Percentiles rank a stretch among this genome's conserved stretches.
Evolutionary conservation across 164 flowering plant species (phyloP).

Genomic region (Protea cynaroides): DNA sequence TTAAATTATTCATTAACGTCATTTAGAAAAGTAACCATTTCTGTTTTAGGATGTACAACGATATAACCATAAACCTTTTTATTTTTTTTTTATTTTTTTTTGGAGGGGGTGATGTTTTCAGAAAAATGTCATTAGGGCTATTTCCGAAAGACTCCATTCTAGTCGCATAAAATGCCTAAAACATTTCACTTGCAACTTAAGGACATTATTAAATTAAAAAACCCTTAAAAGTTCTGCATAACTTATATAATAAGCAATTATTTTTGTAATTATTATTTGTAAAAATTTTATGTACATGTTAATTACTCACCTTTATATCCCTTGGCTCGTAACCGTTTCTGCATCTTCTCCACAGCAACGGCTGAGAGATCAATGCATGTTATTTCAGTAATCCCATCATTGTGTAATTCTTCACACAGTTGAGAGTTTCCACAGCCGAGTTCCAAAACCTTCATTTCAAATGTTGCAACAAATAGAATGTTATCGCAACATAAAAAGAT

Average conservation of each 20-base stretch:
- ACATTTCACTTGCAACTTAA: too few species aligned
- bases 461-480: neutral
- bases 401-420: constrained; percentile 28
- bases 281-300: neutral
- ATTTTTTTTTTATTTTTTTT: too few species aligned
- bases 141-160: too few species aligned
- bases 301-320: constrained; percentile 54
- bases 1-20: too few species aligned
- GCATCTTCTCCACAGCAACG: constrained; percentile 84
- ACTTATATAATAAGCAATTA: neutral
- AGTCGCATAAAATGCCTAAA: too few species aligned
- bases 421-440: constrained; percentile 74
- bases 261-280: neutral
- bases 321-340: constrained; percentile 36
- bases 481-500: too few species aligned
- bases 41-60: too few species aligned
- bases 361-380: constrained; percentile 84
- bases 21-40: too few species aligned
- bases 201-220: too few species aligned
- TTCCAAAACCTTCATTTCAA: constrained; percentile 61
- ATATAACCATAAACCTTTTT: too few species aligned
- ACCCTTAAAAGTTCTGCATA: neutral
- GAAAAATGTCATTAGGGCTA: too few species aligned
- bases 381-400: constrained; percentile 64
- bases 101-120: too few species aligned